A percentile compares a stretch with the other conserved stretches of the same genome.
Evolutionary conservation across 2,329 filamentous ascomycete genomes (phyloP).

Genomic region (Chaetomium globosum): DNA sequence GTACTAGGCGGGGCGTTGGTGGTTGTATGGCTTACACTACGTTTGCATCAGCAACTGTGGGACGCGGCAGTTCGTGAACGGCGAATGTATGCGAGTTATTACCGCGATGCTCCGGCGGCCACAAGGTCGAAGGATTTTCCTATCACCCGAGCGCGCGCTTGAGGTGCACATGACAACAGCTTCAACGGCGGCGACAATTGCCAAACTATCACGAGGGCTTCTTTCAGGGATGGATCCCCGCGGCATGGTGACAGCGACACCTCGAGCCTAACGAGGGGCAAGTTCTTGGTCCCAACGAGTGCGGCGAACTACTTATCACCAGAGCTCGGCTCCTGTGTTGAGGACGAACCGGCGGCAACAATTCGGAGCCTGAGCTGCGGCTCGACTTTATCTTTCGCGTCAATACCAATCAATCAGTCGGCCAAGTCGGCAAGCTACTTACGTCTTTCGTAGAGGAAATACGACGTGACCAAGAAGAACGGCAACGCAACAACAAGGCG

Average conservation of each 20-base stretch:
- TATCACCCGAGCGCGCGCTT: neutral
- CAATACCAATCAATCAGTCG: neutral
- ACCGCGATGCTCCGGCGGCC: slow-evolving; percentile 10
- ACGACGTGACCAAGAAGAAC: slow-evolving; percentile 58
- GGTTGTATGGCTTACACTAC: slow-evolving; percentile 22
- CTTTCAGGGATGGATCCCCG: neutral
- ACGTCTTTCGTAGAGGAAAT: slow-evolving; percentile 56
- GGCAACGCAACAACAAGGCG: slow-evolving; percentile 56
- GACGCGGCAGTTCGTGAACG: slow-evolving; percentile 20
- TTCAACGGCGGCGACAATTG: neutral
- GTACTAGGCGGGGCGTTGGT: slow-evolving; percentile 5
- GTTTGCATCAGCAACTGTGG: slow-evolving; percentile 23
- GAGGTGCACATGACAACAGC: slow-evolving; percentile 4
- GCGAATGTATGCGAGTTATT: slow-evolving; percentile 20
- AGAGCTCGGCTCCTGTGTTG: neutral
- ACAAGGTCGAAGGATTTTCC: neutral
- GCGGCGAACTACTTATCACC: neutral
- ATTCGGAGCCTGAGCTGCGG: slow-evolving; percentile 2
- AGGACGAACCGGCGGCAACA: neutral
- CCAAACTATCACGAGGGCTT: neutral
- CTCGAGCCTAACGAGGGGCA: too few species aligned
- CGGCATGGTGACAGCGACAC: neutral
- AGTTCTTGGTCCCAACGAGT: neutral
- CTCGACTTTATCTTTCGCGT: slow-evolving; percentile 18
- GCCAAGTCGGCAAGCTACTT: slow-evolving; percentile 36